Percentiles rank a stretch among this genome's conserved stretches.
These are phyloP conservation scores for Fusarium nurragi DNA, from an alignment of 2,329 filamentous ascomycete species.

Conservation along the genomic window DNA sequence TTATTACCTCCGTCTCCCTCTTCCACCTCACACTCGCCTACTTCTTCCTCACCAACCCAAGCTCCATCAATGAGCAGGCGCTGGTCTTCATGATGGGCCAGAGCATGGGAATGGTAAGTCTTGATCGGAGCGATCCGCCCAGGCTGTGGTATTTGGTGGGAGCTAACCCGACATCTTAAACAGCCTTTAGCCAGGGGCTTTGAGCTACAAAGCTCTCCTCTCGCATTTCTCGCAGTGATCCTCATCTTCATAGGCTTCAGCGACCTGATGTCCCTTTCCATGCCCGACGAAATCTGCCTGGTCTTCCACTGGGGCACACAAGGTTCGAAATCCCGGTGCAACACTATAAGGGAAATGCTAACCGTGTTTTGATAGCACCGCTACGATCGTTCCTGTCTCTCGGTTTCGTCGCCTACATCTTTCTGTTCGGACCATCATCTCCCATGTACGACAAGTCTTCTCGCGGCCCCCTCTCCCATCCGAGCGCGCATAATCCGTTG, in stretches of 20 bases:
- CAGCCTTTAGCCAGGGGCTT: conserved; percentile 69
- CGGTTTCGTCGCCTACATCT: conserved; percentile 69
- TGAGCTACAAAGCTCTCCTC: conserved; percentile 72
- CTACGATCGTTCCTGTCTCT: conserved; percentile 73
- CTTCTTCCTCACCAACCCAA: conserved; percentile 81
- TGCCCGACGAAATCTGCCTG: conserved; percentile 72
- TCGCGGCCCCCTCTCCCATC: conserved; percentile 35
- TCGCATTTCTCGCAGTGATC: conserved; percentile 77
- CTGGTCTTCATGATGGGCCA: conserved; percentile 85
- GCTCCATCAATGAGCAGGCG: conserved; percentile 78
- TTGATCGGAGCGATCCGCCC: neutral
- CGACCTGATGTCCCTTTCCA: conserved; percentile 72
- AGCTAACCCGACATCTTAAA: neutral
- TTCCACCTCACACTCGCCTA: conserved; percentile 86
- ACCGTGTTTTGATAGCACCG: conserved; percentile 58
- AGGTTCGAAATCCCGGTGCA: conserved; percentile 59
- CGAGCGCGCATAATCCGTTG: conserved; percentile 48
- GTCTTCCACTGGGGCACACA: conserved; percentile 73
- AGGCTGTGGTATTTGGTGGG: neutral
- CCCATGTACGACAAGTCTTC: conserved; percentile 54
- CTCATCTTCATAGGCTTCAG: conserved; percentile 68
- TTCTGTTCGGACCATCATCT: conserved; percentile 64
- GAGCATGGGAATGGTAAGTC: conserved; percentile 79
- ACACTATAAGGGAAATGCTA: conserved; percentile 34
- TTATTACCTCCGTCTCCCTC: conserved; percentile 83